Evolutionary conservation across 257 asterid genomes (phyloP).

Genomic region (Salvia miltiorrhiza): DNA sequence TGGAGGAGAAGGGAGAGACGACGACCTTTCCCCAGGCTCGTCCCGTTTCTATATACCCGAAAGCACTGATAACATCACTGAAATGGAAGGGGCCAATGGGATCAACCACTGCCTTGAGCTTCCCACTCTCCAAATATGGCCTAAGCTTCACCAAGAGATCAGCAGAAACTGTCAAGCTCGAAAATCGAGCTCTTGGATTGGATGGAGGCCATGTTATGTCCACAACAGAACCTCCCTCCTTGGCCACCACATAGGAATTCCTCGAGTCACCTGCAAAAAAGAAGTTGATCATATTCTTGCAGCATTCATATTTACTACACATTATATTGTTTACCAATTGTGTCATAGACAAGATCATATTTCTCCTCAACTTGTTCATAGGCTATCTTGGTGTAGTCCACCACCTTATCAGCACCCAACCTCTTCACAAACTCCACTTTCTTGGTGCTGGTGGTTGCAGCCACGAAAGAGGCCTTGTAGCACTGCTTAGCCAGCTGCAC

Average conservation of each 20-base stretch:
- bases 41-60: constrained; percentile 62
- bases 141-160: constrained; percentile 45
- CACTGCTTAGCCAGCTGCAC: constrained; percentile 55
- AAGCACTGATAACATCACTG: constrained; percentile 40
- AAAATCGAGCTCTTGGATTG: constrained; percentile 44
- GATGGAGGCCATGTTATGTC: constrained; percentile 84
- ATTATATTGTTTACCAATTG: constrained; percentile 34
- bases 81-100: constrained; percentile 48
- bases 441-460: constrained; percentile 52
- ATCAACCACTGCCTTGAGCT: constrained; percentile 59
- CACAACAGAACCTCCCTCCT: constrained; percentile 41
- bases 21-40: constrained; percentile 65
- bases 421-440: constrained; percentile 56
- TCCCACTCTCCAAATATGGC: constrained; percentile 52
- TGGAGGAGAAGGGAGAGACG: constrained; percentile 30
- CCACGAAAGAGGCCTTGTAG: constrained; percentile 43
- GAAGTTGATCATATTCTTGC: background rate
- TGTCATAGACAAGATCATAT: constrained; percentile 66
- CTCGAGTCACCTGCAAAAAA: constrained; percentile 50
- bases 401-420: constrained; percentile 61
- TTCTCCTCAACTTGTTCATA: constrained; percentile 44
- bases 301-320: too few relatives aligned
- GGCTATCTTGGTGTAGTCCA: constrained; percentile 48
- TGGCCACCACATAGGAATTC: constrained; percentile 47
- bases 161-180: constrained; percentile 60